A percentile compares a stretch with the other conserved stretches of the same genome.
Conservation (phyloP, 1,284 basidiomycete species). For the Stygiomarasmius scandens region DNA sequence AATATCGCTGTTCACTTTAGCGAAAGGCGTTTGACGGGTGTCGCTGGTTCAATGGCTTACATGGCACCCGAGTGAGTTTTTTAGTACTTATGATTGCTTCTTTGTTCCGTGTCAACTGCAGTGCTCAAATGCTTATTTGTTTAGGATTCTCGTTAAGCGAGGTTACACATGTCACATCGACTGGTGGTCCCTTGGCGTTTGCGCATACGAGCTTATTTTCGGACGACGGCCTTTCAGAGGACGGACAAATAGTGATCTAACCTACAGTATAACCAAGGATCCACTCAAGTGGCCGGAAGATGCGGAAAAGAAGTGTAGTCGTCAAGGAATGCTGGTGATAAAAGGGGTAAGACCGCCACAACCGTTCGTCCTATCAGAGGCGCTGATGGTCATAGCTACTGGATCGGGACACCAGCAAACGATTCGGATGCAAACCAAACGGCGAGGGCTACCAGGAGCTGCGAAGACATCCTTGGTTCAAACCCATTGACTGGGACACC, state of each 20-base stretch:
- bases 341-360: slow-evolving; percentile 56
- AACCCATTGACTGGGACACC: slow-evolving; percentile 83
- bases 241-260: slow-evolving; percentile 87
- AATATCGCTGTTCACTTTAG: slow-evolving; percentile 98
- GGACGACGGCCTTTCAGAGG: slow-evolving; percentile 92
- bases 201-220: slow-evolving; percentile 90
- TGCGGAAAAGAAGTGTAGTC: slow-evolving; percentile 70
- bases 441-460: slow-evolving; percentile 82
- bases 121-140: not conserved
- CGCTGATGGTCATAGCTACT: slow-evolving; percentile 58
- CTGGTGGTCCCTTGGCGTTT: slow-evolving; percentile 96
- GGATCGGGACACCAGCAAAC: slow-evolving; percentile 81
- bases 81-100: not conserved
- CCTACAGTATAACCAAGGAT: slow-evolving; percentile 85
- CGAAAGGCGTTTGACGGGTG: slow-evolving; percentile 86
- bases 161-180: slow-evolving; percentile 92
- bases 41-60: slow-evolving; percentile 99
- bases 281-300: slow-evolving; percentile 78
- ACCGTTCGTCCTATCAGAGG: not conserved
- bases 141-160: slow-evolving; percentile 74
- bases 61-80: slow-evolving; percentile 86
- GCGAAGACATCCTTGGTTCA: slow-evolving; percentile 87
- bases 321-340: slow-evolving; percentile 65
- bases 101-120: not conserved
- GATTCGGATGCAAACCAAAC: slow-evolving; percentile 81